Evolutionary conservation across 1,284 basidiomycete species (phyloP), one percentile per base, ranked within the genome.

Genomic region (Inonotus hispidus): DNA sequence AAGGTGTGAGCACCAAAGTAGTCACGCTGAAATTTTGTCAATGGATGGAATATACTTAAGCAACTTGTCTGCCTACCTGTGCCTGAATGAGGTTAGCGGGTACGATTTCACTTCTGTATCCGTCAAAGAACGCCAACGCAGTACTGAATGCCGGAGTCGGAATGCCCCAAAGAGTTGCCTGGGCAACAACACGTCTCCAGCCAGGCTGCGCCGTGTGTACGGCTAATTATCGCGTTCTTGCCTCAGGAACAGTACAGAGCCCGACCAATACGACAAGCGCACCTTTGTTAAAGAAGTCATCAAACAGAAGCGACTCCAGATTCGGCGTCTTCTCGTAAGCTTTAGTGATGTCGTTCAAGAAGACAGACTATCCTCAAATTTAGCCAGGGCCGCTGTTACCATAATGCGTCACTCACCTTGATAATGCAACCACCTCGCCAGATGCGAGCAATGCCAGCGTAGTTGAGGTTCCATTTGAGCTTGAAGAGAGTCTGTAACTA

Each of bases 351-450:
- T 98, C 95, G 67, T 85, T 83, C 63, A 98, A 82, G 89, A 98
- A 98, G 72, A 98, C 95, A 69, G 87, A 90, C 88, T 84, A 63
- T 37, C 14, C 19, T 43, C 19, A 43, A 16, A 21, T 43, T 43
- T n/a, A 8, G 32, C 32, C 5, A 5, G 3, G 2, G 35, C 59
- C n/a, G 56, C 19, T 21, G 55, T 52, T 13, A 35, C 13, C 16
- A 14, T 37, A 23, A 19, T 3, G 16, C 23, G 49, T 29, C 16
- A 41, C 39, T 16, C 56, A 81, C 86, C 83, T 95, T 94, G 85
- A 99, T 99, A 77, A 99, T 99, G 78, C 97, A 99, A 67, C 97
- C 97, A 68, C 97, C 97, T 71, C 96, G 93, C 97, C 97, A 99
- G 94, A 99, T 99, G 68, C 84, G 87, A 55, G 97, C 97, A 73